These are phyloP conservation scores for Oryza meyeriana DNA, from an alignment of 176 grass and related monocot genomes.

Conservation along the genomic window DNA sequence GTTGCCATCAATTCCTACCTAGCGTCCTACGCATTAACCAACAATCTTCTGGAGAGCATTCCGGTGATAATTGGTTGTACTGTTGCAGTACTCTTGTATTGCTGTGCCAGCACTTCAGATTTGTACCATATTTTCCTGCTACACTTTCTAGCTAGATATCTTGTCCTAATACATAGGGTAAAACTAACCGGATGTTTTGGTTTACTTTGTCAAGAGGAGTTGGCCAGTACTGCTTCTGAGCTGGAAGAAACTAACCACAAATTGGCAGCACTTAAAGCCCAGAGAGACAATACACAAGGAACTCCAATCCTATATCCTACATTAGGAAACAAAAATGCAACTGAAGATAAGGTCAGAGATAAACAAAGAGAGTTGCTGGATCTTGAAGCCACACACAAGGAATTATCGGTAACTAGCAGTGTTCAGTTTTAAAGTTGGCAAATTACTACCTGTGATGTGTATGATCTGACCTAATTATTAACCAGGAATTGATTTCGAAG, in stretches of 20 bases:
- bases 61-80: neutral
- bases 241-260: slow-evolving; percentile 65
- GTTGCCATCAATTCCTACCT: neutral
- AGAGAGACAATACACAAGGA: slow-evolving; percentile 53
- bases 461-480: neutral
- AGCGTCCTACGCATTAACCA: neutral
- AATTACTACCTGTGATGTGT: neutral
- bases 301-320: slow-evolving; percentile 48
- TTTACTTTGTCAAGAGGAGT: slow-evolving; percentile 70
- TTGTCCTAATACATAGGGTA: neutral
- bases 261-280: slow-evolving; percentile 55
- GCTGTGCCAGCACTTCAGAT: neutral
- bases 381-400: slow-evolving; percentile 64
- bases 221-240: slow-evolving; percentile 49
- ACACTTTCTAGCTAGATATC: neutral
- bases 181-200: slow-evolving; percentile 29
- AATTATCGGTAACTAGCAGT: slow-evolving; percentile 60
- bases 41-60: neutral
- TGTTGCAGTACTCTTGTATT: neutral
- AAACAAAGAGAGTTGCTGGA: slow-evolving; percentile 68
- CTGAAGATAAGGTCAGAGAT: slow-evolving; percentile 60
- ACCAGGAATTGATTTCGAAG: slow-evolving; percentile 65
- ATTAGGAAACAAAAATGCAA: slow-evolving; percentile 51
- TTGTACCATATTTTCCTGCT: neutral
- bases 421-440: slow-evolving; percentile 19